Base-by-base conservation (phyloP, 2,329 filamentous ascomycete species). In the Gnomoniopsis sp. region DNA sequence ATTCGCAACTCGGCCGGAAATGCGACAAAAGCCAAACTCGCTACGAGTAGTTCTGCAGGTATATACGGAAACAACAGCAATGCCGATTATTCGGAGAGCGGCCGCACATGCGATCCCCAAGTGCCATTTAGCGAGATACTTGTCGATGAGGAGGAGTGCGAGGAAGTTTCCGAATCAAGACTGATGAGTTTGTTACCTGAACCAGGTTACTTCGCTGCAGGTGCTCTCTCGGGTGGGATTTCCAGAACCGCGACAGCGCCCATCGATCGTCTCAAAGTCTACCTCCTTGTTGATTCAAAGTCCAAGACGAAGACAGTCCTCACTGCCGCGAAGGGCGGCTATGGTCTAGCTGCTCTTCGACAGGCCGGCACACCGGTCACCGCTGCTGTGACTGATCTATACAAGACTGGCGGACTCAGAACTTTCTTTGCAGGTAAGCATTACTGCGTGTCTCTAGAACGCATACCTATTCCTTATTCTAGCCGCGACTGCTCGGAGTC, bases 191-290 rank as follows among this genome's bases (percentile, higher is more conserved):
- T 88, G 80, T 80, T 91, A 74, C 90, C 90, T 74, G 85, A 91
- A 86, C 83, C 89, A 96, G 95, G 95, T 83, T 99, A 98, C 78
- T 99, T 98, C 76, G 77, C 96, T 77, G 95, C 95, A 73, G 95
- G 95, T 80, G 95, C 92, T 74, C 81, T 96, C 72, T 92, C 93
- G 72, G 95, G 95, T 72, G 93, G 92, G 73, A 88, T 97, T 68
- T 98, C 93, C 71, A 88, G 95, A 71, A 98, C 95, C 71, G 89
- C 91, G 64, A 99, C 95, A 66, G 95, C 95, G 61, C 95, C 95
- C 61, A 87, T 99, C 74, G 95, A 99, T 77, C 91, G 95, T 67
- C 81, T 99, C 60, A 98, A 98, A 78, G 95, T 99, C 65, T 98
- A 96, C 73, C 85, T 99, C 55, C 95, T 99, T 68, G 93, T 96